Conservation (phyloP, 805 yeast species). For the Starmerella sirachaensis region DNA sequence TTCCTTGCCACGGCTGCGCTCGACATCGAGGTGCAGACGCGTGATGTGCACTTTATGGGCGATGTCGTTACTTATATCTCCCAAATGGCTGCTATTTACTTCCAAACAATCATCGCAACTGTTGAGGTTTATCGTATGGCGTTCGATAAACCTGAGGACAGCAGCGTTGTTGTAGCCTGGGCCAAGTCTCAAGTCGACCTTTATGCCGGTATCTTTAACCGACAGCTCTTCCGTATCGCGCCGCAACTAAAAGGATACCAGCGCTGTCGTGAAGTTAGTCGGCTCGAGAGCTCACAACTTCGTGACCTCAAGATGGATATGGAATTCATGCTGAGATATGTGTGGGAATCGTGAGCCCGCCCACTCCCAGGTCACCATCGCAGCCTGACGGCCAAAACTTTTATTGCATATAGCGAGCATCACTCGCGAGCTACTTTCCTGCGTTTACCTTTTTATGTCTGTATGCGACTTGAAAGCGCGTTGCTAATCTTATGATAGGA, state of each 20-base stretch:
- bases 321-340: conserved; percentile 49
- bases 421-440: no score
- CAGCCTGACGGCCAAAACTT: no score
- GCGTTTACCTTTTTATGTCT: no score
- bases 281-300: conserved; percentile 49
- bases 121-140: conserved; percentile 42
- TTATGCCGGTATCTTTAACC: conserved; percentile 48
- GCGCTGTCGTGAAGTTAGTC: conserved; percentile 43
- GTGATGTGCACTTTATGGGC: conserved; percentile 44
- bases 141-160: conserved; percentile 35
- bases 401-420: no score
- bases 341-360: conserved; percentile 18
- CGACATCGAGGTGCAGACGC: conserved; percentile 37
- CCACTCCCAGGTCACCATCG: no score
- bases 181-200: conserved; percentile 49
- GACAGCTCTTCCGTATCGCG: conserved; percentile 44
- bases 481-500: no score
- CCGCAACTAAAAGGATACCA: conserved; percentile 41
- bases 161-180: conserved; percentile 67
- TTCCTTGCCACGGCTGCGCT: conserved; percentile 39
- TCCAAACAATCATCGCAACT: conserved; percentile 49
- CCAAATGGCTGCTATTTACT: conserved; percentile 51
- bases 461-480: no score
- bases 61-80: conserved; percentile 43
- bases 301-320: conserved; percentile 60